These are phyloP conservation scores for Schizophyllum amplum DNA, from an alignment of 1,284 basidiomycete species.

Conservation along the genomic window DNA sequence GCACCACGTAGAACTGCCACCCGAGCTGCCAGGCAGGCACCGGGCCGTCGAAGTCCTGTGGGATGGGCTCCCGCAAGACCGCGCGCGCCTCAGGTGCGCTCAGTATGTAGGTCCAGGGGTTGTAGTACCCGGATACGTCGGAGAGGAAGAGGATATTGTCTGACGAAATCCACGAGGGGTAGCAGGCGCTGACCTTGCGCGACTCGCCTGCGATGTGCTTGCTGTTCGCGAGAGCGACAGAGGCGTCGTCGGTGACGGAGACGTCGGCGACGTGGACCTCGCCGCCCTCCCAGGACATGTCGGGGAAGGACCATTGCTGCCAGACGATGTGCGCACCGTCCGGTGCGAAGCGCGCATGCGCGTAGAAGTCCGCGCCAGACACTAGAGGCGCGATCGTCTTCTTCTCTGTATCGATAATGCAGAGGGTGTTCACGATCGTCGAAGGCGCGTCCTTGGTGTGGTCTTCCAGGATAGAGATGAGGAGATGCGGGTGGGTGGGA, in stretches of 20 bases:
- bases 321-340: conserved; percentile 61
- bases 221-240: conserved; percentile 26
- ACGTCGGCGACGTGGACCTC: conserved; percentile 48
- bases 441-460: conserved; percentile 52
- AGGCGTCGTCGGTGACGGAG: conserved; percentile 17
- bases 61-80: conserved; percentile 36
- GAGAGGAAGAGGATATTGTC: conserved; percentile 58
- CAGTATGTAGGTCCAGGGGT: conserved; percentile 52
- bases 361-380: conserved; percentile 63
- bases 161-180: conserved; percentile 53
- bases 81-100: conserved; percentile 26
- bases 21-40: conserved; percentile 49
- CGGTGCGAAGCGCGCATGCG: conserved; percentile 54
- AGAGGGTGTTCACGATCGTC: conserved; percentile 49
- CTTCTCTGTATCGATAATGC: conserved; percentile 41
- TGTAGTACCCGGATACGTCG: conserved; percentile 63
- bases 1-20: conserved; percentile 38
- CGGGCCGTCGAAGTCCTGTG: conserved; percentile 49
- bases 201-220: conserved; percentile 40
- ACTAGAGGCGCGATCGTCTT: conserved; percentile 34
- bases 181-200: conserved; percentile 39
- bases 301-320: conserved; percentile 69
- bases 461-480: conserved; percentile 59
- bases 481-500: conserved; percentile 34
- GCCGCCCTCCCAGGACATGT: conserved; percentile 78